Evolutionary conservation across 257 asterid species (phyloP), one percentile per base, ranked within the genome.

Genomic region (Ajuga chamaepitys): DNA sequence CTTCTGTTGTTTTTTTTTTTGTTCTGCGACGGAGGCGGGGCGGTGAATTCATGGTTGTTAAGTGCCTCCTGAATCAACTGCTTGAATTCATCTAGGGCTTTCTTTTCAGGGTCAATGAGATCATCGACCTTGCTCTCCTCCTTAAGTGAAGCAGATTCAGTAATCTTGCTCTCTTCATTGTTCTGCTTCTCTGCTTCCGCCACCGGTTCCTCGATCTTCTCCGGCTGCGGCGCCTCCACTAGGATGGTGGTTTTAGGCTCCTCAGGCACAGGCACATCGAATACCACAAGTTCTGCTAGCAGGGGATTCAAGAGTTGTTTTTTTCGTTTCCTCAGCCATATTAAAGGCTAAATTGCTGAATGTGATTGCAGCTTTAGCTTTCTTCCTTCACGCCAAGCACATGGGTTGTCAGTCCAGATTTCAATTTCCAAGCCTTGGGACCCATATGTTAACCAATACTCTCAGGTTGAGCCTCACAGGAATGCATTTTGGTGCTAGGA

Each of bases 41-140:
- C 73, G 26, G 90, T 78, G 77, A 86, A 83, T 24, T 78, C 83
- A 32, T 80, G 90, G 22, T 80, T 83, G 75, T 78, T 68, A 30
- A 86, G 83, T 2, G 90, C 90, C 70, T 82, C 88, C 60, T 67
- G 86, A 64, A 86, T 79, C 70, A 86, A 10, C 10, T 9, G 30
- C 32, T 86, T 86, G 68, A 86, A 70, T 18, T 86, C 95, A 30
- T 78, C 82, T 68, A 86, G 68, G 20, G 95, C 90, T 65, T 79
- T 86, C 73, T 83, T 83, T 32, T 86, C 73, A 0, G 88, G 95
- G 42, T 80, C 86, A 12, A 83, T 80, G 9, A 86, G 81, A 57
- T 86, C 94, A 60, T 80, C 90, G 5, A 83, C 90, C 68, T 77
- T 82, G 65, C 85, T 83, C 50, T 86, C 88, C 75, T 86, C 90